These are phyloP conservation scores for Solanum paucissectum DNA, from an alignment of 257 asterid species.

Conservation along the genomic window DNA sequence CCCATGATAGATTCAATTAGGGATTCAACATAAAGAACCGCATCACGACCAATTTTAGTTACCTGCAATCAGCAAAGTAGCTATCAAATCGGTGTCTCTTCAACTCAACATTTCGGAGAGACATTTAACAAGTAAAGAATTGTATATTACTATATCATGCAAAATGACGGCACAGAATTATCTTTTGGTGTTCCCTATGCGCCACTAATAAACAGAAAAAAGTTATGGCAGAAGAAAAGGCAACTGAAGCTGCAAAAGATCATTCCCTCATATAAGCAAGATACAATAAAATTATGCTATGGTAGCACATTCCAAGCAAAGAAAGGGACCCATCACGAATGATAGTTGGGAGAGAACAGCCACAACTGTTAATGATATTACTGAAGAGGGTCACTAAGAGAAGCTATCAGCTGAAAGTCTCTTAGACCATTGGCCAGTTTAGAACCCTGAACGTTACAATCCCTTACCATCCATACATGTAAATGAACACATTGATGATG, in stretches of 20 bases:
- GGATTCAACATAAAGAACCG: conserved; percentile 93
- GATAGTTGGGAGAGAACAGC: not conserved
- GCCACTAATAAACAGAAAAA: not conserved
- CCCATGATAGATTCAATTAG: conserved; percentile 98
- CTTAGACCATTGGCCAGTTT: not conserved
- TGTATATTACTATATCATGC: not conserved
- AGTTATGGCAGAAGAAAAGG: not conserved
- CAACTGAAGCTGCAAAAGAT: not conserved
- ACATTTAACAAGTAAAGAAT: not conserved
- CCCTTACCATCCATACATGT: not conserved
- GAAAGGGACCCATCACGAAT: not conserved
- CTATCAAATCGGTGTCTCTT: not conserved
- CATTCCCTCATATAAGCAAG: not conserved
- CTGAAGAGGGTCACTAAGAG: not conserved
- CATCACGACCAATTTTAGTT: conserved; percentile 92
- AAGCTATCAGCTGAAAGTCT: not conserved
- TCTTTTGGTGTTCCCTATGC: not conserved
- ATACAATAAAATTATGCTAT: not conserved
- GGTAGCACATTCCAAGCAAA: not conserved
- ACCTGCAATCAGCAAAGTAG: conserved; percentile 38
- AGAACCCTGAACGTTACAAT: not conserved
- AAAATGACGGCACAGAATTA: not conserved
- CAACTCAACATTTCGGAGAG: not conserved
- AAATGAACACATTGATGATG: not conserved
- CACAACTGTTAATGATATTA: not conserved